These are phyloP conservation scores for Mortierella alpina DNA, from an alignment of 192 early-diverging fungal species.

Conservation along the genomic window DNA sequence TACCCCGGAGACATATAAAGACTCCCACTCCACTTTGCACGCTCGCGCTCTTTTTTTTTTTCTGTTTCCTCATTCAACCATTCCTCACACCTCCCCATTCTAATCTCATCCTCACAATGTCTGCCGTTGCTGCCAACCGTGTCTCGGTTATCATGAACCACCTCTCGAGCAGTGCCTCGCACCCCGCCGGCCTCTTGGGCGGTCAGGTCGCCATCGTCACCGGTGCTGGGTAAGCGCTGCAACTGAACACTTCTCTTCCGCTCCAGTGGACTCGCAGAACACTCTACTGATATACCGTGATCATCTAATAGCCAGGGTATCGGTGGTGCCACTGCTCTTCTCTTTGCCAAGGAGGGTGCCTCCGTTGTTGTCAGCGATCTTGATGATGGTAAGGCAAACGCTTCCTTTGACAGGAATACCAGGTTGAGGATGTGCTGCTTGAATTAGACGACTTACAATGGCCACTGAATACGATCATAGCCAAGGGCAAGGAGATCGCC, in stretches of 20 bases:
- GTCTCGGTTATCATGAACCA: slow-evolving; percentile 45
- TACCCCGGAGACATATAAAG: no score
- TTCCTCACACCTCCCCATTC: no score
- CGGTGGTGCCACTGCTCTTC: slow-evolving; percentile 88
- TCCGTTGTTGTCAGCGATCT: slow-evolving; percentile 95
- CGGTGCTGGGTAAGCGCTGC: slow-evolving; percentile 64
- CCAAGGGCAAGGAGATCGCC: slow-evolving; percentile 83
- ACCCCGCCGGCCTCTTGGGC: slow-evolving; percentile 62
- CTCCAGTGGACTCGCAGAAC: no score
- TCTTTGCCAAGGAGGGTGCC: slow-evolving; percentile 91
- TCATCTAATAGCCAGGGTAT: slow-evolving; percentile 72
- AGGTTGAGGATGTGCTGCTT: no score
- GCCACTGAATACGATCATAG: slow-evolving; percentile 14
- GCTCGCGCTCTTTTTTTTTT: no score
- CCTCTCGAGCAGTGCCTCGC: slow-evolving; percentile 45
- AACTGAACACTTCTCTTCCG: no score
- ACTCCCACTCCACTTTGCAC: no score
- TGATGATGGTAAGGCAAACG: slow-evolving; percentile 62
- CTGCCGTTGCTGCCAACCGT: slow-evolving; percentile 30
- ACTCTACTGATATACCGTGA: no score
- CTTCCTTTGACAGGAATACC: no score
- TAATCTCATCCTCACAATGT: slow-evolving; percentile 16
- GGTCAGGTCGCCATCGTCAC: slow-evolving; percentile 75
- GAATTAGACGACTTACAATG: no score
- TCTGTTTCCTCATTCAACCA: no score